Percentiles rank a stretch among this genome's conserved stretches.
These are phyloP conservation scores for Mollisia scopiformis DNA, from an alignment of 2,329 filamentous ascomycete genomes.

Conservation along the genomic window DNA sequence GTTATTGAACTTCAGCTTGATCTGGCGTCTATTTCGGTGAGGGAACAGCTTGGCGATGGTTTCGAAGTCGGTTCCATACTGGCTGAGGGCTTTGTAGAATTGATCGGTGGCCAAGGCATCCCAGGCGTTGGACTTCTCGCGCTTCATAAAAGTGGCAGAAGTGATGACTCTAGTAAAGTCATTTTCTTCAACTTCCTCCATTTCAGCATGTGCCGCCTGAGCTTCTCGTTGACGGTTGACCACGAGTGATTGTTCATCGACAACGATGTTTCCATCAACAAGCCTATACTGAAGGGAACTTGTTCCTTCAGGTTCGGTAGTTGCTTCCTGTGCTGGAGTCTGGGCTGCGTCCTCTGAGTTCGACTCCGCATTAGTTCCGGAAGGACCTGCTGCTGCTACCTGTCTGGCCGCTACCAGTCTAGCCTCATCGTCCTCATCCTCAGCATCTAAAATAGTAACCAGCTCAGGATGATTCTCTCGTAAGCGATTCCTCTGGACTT, in stretches of 20 bases:
- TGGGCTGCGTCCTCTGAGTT: not conserved
- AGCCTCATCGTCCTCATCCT: constrained; percentile 14
- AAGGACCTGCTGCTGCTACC: constrained; percentile 4
- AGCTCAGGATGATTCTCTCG: constrained; percentile 33
- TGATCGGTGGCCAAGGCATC: constrained; percentile 69
- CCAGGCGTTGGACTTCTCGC: constrained; percentile 70
- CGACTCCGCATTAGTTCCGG: constrained; percentile 11
- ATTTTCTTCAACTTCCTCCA: constrained; percentile 71
- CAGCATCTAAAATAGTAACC: constrained; percentile 21
- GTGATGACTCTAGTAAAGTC: constrained; percentile 76
- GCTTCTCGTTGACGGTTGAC: constrained; percentile 71
- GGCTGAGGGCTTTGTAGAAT: constrained; percentile 75
- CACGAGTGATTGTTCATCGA: constrained; percentile 68
- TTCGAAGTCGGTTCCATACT: constrained; percentile 83
- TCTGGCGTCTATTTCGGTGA: constrained; percentile 68
- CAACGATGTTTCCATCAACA: constrained; percentile 64
- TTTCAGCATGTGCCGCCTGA: constrained; percentile 52
- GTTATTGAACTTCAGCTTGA: constrained; percentile 83
- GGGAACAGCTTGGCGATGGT: constrained; percentile 80
- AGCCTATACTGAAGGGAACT: constrained; percentile 28
- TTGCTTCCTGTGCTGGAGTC: not conserved
- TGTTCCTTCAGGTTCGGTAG: not conserved
- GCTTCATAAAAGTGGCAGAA: constrained; percentile 68
- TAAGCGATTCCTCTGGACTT: constrained; percentile 34
- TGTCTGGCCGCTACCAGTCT: constrained; percentile 1